These are phyloP conservation scores for Chimonanthus salicifolius DNA, from an alignment of 164 flowering plant species.

Conservation along the genomic window DNA sequence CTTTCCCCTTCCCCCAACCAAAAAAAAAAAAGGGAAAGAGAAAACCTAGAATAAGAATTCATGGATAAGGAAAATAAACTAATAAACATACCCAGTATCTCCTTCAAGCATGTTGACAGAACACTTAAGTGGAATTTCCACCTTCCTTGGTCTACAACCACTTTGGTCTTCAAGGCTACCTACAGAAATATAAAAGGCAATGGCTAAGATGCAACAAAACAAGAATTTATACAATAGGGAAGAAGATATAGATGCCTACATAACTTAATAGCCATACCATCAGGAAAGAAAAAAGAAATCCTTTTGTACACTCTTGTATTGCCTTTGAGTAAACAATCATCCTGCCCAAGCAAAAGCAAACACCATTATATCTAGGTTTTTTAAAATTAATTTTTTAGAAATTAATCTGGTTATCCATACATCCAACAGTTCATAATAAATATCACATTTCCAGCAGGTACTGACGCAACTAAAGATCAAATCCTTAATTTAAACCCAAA, in stretches of 20 bases:
- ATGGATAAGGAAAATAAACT: background rate
- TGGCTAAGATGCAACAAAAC: background rate
- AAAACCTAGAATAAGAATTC: background rate
- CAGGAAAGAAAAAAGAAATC: conserved; percentile 71
- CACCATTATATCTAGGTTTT: background rate
- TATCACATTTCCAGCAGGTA: background rate
- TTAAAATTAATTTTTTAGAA: background rate
- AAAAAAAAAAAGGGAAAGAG: background rate
- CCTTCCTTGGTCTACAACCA: conserved; percentile 33
- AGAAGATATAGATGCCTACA: background rate
- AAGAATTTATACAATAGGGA: background rate
- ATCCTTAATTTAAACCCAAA: background rate
- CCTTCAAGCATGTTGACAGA: conserved; percentile 98
- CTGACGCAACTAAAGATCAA: background rate
- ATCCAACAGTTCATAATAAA: background rate
- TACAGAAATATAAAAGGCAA: conserved; percentile 8
- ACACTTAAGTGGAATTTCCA: conserved; percentile 63
- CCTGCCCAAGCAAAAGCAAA: conserved; percentile 33
- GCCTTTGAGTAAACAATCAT: conserved; percentile 26
- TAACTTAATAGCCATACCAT: conserved; percentile 30
- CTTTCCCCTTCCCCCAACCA: no score
- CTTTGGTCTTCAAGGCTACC: conserved; percentile 27
- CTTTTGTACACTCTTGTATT: conserved; percentile 47
- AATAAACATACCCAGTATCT: conserved; percentile 75
- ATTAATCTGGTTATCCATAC: no score